Evolutionary conservation across 805 yeast genomes (phyloP).

Genomic region (Saccharomycopsis sp.): DNA sequence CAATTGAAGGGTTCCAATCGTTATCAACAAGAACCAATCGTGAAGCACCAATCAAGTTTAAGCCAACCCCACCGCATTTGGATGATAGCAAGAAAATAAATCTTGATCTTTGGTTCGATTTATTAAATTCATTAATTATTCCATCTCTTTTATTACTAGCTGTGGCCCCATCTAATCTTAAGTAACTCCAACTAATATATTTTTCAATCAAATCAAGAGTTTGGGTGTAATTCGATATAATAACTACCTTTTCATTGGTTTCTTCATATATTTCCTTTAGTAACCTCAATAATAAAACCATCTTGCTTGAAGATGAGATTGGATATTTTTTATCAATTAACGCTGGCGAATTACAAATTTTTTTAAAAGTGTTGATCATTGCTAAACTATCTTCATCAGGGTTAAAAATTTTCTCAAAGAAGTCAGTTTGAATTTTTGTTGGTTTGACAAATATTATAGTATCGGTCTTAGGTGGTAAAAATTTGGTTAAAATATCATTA

Average conservation of each 20-base stretch:
- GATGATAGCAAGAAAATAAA: conserved; percentile 77
- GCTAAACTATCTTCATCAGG: conserved; percentile 47
- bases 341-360: conserved; percentile 78
- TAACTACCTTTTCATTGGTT: conserved; percentile 67
- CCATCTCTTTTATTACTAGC: conserved; percentile 57
- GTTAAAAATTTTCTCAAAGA: conserved; percentile 46
- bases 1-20: conserved; percentile 96
- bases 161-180: conserved; percentile 80
- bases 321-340: conserved; percentile 45
- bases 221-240: conserved; percentile 83
- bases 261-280: conserved; percentile 39
- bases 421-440: conserved; percentile 46
- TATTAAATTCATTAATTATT: conserved; percentile 66
- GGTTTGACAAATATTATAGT: conserved; percentile 74
- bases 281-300: conserved; percentile 50
- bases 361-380: conserved; percentile 67
- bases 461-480: conserved; percentile 71
- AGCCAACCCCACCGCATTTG: conserved; percentile 90
- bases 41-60: conserved; percentile 77
- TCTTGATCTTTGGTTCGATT: conserved; percentile 29
- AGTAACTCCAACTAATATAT: conserved; percentile 42
- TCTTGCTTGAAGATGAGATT: conserved; percentile 55
- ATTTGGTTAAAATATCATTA: conserved; percentile 45
- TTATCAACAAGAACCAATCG: conserved; percentile 80
- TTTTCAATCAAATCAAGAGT: conserved; percentile 72